These are phyloP conservation scores for Hanseniaspora gamundiae DNA, from an alignment of 1,139 yeast species.

Conservation along the genomic window DNA sequence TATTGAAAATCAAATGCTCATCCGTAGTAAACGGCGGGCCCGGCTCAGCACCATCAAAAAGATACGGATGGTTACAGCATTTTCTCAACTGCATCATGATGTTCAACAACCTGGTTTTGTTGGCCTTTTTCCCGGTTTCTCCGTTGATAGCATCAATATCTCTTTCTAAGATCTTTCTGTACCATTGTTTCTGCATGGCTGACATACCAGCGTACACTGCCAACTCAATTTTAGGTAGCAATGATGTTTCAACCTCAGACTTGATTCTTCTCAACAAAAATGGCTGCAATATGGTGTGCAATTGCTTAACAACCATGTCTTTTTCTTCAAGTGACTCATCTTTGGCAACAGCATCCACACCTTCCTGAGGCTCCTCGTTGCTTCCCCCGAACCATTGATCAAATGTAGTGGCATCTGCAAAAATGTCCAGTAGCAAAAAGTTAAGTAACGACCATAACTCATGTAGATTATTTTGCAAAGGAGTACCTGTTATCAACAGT, in stretches of 20 bases:
- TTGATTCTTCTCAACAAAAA: conserved; percentile 64
- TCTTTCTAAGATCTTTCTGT: conserved; percentile 60
- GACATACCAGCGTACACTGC: conserved; percentile 65
- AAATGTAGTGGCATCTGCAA: conserved; percentile 60
- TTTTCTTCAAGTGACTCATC: conserved; percentile 33
- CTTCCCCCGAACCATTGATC: conserved; percentile 54
- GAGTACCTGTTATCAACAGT: conserved; percentile 68
- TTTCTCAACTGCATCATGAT: conserved; percentile 77
- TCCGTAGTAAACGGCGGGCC: conserved; percentile 81
- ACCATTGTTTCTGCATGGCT: conserved; percentile 68
- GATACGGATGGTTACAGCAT: conserved; percentile 74
- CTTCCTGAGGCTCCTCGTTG: conserved; percentile 24
- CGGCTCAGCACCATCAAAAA: conserved; percentile 80
- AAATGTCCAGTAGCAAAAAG: conserved; percentile 65
- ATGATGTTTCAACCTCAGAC: conserved; percentile 67
- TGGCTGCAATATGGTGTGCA: conserved; percentile 78
- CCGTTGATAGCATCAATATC: conserved; percentile 81
- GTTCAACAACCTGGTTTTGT: conserved; percentile 60
- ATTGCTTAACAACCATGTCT: conserved; percentile 65
- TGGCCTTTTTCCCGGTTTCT: conserved; percentile 61
- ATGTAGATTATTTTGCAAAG: conserved; percentile 65
- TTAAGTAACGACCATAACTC: conserved; percentile 74
- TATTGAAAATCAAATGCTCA: conserved; percentile 62
- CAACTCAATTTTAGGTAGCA: conserved; percentile 62
- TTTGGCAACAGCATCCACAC: conserved; percentile 22